Evolutionary conservation across 352 stramenopile genomes (phyloP).

Genomic region (Phytophthora uliginosa): DNA sequence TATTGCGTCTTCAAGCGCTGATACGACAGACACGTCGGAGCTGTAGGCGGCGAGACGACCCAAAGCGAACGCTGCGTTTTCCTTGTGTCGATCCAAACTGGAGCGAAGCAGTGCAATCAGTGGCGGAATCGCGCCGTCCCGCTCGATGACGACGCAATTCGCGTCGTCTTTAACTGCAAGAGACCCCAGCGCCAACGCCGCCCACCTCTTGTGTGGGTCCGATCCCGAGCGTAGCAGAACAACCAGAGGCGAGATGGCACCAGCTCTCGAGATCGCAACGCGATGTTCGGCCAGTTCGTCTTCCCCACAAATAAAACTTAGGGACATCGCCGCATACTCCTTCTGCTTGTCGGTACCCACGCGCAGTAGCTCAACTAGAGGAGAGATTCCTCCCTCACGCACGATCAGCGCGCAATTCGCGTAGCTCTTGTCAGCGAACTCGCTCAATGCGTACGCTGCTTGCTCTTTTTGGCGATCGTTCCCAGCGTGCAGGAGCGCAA

Average conservation of each 20-base stretch:
- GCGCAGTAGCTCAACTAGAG: neutral
- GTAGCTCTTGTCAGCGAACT: constrained; percentile 9
- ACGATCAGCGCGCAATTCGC: constrained; percentile 1
- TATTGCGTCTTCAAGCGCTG: neutral
- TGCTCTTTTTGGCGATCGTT: constrained; percentile 6
- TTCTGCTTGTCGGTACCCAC: constrained; percentile 7
- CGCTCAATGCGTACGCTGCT: constrained; percentile 7
- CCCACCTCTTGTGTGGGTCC: neutral
- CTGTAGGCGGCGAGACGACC: constrained; percentile 6
- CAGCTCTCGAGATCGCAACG: constrained; percentile 7
- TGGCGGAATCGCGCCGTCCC: neutral
- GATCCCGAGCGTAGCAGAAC: neutral
- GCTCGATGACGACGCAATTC: neutral
- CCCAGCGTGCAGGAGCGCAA: neutral
- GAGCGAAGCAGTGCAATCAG: neutral
- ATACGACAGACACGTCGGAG: neutral
- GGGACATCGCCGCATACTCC: constrained; percentile 1
- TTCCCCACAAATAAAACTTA: constrained; percentile 12
- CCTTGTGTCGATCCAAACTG: constrained; percentile 8
- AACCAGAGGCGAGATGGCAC: constrained; percentile 13
- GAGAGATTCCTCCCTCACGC: neutral
- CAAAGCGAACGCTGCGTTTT: constrained; percentile 8
- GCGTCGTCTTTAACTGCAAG: constrained; percentile 4
- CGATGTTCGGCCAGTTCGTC: constrained; percentile 4
- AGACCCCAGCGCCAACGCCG: constrained; percentile 4